Percentiles rank a stretch among this genome's conserved stretches.
Conservation (phyloP, 768 basidiomycete species). For the Pleurotus ostreatus region DNA sequence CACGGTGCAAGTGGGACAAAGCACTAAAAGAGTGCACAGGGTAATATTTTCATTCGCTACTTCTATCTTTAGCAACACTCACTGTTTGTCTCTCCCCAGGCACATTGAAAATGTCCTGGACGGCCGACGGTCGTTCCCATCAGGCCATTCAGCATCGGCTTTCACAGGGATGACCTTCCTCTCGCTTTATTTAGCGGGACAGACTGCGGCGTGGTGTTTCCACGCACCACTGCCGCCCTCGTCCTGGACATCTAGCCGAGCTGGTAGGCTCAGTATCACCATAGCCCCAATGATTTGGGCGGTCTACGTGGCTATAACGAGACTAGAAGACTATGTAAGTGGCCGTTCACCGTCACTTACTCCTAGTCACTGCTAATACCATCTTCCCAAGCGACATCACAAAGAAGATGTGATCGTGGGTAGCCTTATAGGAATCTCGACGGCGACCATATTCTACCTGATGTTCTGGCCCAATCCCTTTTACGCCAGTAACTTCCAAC, state of each 20-base stretch:
- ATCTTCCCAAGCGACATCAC: slow-evolving; percentile 49
- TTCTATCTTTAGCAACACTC: slow-evolving; percentile 3
- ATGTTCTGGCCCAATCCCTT: slow-evolving; percentile 69
- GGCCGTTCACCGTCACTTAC: neutral
- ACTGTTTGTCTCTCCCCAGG: slow-evolving; percentile 17
- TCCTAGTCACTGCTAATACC: neutral
- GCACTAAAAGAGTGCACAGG: slow-evolving; percentile 48
- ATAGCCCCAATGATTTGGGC: slow-evolving; percentile 53
- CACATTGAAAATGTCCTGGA: slow-evolving; percentile 34
- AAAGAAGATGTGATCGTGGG: slow-evolving; percentile 69
- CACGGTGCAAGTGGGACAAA: slow-evolving; percentile 59
- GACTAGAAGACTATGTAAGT: slow-evolving; percentile 64
- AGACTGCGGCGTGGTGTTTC: slow-evolving; percentile 59
- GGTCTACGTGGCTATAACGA: slow-evolving; percentile 55
- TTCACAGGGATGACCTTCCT: slow-evolving; percentile 64
- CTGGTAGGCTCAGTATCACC: slow-evolving; percentile 43
- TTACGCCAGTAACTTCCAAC: slow-evolving; percentile 29
- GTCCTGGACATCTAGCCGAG: slow-evolving; percentile 39
- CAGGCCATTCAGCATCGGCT: slow-evolving; percentile 65
- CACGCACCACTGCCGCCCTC: slow-evolving; percentile 28
- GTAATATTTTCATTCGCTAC: slow-evolving; percentile 24
- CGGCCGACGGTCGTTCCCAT: slow-evolving; percentile 63
- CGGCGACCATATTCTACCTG: slow-evolving; percentile 46
- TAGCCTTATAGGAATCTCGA: slow-evolving; percentile 50
- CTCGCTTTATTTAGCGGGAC: slow-evolving; percentile 59